Evolutionary conservation across 1,284 basidiomycete species (phyloP).

Genomic region (Neotropicomus parvogracilis): DNA sequence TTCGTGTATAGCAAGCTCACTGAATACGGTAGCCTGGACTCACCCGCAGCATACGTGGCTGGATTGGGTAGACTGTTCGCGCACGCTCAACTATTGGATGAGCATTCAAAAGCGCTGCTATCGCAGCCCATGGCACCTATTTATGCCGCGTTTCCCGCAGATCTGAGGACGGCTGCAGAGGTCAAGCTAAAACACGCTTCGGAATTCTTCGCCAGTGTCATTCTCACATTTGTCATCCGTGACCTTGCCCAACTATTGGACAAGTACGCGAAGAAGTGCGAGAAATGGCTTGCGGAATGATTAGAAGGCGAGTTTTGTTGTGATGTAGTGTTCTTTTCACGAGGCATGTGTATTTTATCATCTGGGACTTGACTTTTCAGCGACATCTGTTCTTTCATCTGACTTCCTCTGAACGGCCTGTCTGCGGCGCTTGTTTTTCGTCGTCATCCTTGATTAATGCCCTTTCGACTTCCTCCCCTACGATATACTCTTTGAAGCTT

Average conservation of each 20-base stretch:
- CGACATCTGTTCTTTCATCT: conserved; percentile 31
- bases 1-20: conserved; percentile 12
- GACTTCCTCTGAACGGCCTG: conserved; percentile 17
- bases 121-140: conserved; percentile 60
- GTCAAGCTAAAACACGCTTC: conserved; percentile 74
- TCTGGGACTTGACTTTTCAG: conserved; percentile 37
- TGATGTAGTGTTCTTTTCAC: conserved; percentile 30
- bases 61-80: conserved; percentile 74
- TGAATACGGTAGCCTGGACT: conserved; percentile 65
- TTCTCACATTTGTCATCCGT: conserved; percentile 88
- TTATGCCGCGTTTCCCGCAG: conserved; percentile 67
- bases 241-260: conserved; percentile 83
- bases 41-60: conserved; percentile 81
- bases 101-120: conserved; percentile 76
- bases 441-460: conserved; percentile 11
- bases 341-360: conserved; percentile 40
- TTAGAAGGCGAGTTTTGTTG: conserved; percentile 27
- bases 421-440: conserved; percentile 14
- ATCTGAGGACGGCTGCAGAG: conserved; percentile 66
- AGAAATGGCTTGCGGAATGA: conserved; percentile 81
- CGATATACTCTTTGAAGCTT: conserved; percentile 24
- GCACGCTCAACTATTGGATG: conserved; percentile 79
- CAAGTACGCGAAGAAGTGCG: conserved; percentile 88
- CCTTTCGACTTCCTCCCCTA: conserved; percentile 21
- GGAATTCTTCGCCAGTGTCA: conserved; percentile 88